Conservation (phyloP, 441 rosid species). For the Pelargonium myrrhifolium region DNA sequence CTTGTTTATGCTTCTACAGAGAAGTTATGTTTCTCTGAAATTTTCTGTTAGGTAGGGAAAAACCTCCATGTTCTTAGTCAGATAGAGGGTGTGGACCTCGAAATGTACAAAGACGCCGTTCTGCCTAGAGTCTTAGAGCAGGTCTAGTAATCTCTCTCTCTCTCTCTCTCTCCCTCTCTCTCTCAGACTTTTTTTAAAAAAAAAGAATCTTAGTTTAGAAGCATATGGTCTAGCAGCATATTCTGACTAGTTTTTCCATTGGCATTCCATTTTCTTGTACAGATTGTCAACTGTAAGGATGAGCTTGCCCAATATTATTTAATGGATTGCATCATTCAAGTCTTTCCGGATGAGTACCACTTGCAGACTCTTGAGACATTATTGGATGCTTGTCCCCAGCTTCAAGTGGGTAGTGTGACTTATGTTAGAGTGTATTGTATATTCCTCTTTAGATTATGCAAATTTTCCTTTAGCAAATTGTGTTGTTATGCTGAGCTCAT, state of each 20-base stretch:
- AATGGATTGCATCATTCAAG: constrained; percentile 74
- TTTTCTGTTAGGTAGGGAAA: constrained; percentile 64
- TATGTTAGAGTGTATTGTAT: not conserved
- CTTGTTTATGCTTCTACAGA: constrained; percentile 9
- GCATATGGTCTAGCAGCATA: constrained; percentile 5
- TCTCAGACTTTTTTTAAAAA: not conserved
- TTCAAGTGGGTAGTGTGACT: constrained; percentile 36
- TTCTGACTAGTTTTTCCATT: constrained; percentile 15
- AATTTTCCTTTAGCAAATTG: not conserved
- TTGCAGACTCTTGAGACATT: constrained; percentile 63
- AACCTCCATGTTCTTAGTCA: constrained; percentile 90
- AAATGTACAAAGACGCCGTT: constrained; percentile 75
- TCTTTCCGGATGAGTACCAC: constrained; percentile 67
- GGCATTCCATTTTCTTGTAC: constrained; percentile 18
- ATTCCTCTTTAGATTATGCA: not conserved
- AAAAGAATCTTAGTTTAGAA: too few relatives aligned
- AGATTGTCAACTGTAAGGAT: constrained; percentile 73
- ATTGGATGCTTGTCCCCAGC: constrained; percentile 58
- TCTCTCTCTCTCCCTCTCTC: too few relatives aligned
- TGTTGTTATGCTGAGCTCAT: not conserved
- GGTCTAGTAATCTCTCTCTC: constrained; percentile 32
- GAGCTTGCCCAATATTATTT: constrained; percentile 61
- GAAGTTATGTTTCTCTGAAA: constrained; percentile 18
- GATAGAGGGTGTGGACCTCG: constrained; percentile 84
- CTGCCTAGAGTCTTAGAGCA: constrained; percentile 87